Base-by-base conservation (phyloP, 345 rosid species). In the Erodium maritimum region DNA sequence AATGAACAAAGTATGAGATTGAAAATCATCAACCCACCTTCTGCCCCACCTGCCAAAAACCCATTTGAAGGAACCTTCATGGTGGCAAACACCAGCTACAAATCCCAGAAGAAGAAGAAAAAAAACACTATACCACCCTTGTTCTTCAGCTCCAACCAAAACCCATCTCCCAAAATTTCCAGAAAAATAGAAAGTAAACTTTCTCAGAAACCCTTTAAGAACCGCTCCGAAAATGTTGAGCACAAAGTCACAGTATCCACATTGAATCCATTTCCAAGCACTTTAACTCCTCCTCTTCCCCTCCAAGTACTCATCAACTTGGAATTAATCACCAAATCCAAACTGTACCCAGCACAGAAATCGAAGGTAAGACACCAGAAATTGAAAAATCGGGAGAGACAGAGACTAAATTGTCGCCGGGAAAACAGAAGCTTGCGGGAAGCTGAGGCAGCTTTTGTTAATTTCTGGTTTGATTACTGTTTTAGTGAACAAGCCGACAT, bases 1-100 rank as follows among this genome's bases (percentile, higher is more conserved):
- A 52, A 46, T 24, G n/a, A 54, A 56, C 46, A 18, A 57, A 11
- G 37, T 54, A 16, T 42, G 46, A 34, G 56, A 34, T 48, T 1
- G 11, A 61, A 52, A 52, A 42, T 21, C 64, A 50, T 61, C 21
- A 54, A 45, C 74, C 46, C 61, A 93, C 99, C 99, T 86, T 88
- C 95, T 33, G 69, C 72, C 53, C 82, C 71, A 68, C 74, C 86
- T 11, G 88, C 66, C 68, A 82, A 46, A 52, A 75, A 78, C 22
- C 94, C 99, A 86, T 83, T 88, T 63, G 94, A 62, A 65, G 87
- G 87, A 80, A 81, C 77, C 91, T 88, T 93, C 99, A 93, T 93
- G 79, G 58, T 78, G 60, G n/a, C n/a, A n/a, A n/a, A n/a, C n/a
- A n/a, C n/a, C n/a, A n/a, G n/a, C n/a, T n/a, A 56, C 45, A 50